These are phyloP conservation scores for Talaromyces ruber DNA, from an alignment of 495 filamentous ascomycete genomes.

Conservation along the genomic window DNA sequence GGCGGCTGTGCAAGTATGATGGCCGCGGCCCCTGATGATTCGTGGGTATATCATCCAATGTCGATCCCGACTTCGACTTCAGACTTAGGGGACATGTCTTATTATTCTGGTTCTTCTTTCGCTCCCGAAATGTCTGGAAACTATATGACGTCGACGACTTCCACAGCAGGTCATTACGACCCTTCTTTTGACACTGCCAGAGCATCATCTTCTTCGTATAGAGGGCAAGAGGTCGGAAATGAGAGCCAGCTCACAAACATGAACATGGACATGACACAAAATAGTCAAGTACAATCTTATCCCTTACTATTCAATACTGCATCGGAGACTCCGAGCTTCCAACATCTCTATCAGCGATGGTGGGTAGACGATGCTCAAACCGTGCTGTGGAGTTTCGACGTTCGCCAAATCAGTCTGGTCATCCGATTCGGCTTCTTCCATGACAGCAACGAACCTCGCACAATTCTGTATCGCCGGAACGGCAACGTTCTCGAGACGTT, in stretches of 20 bases:
- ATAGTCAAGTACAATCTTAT: conserved; percentile 11
- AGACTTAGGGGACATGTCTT: neutral
- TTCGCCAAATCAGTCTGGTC: conserved; percentile 26
- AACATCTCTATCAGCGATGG: conserved; percentile 22
- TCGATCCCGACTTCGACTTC: neutral
- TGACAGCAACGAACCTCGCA: conserved; percentile 26
- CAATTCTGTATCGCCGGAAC: conserved; percentile 23
- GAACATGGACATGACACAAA: neutral
- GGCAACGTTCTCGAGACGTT: conserved; percentile 24
- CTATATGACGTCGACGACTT: neutral
- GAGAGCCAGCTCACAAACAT: neutral
- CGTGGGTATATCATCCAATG: neutral
- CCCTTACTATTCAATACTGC: conserved; percentile 22
- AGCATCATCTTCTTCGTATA: neutral
- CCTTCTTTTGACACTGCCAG: neutral
- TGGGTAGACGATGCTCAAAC: conserved; percentile 37
- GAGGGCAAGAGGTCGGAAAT: neutral
- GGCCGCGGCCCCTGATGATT: neutral
- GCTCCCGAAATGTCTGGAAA: neutral
- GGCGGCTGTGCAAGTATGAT: neutral
- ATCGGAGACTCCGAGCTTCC: conserved; percentile 25
- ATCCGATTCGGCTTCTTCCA: conserved; percentile 31
- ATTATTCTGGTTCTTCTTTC: neutral
- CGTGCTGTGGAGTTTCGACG: conserved; percentile 34
- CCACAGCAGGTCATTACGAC: neutral